Evolutionary conservation across 257 asterid genomes (phyloP).

Genomic region (Primulina eburnea): DNA sequence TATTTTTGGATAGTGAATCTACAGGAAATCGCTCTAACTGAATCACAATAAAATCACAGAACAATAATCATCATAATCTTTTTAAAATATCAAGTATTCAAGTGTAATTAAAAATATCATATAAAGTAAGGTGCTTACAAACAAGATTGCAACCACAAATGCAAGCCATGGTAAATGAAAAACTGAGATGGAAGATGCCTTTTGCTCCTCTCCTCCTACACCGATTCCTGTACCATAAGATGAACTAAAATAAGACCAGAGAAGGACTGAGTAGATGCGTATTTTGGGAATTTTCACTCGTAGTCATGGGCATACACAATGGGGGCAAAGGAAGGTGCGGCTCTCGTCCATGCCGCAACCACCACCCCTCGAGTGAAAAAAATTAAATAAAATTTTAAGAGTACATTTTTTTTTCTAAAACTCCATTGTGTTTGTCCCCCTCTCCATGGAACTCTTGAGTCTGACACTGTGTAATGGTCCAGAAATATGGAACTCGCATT

Average conservation of each 20-base stretch:
- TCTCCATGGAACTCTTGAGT: background rate
- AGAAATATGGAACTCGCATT: background rate
- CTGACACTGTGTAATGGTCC: background rate
- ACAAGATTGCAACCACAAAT: conserved; percentile 75
- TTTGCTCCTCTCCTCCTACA: conserved; percentile 98
- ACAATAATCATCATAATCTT: background rate
- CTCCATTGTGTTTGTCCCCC: background rate
- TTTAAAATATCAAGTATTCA: too few species aligned
- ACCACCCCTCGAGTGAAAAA: background rate
- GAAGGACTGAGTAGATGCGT: background rate
- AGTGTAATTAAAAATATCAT: background rate
- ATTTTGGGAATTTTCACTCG: background rate
- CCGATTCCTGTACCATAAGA: conserved; percentile 68
- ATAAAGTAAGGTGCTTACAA: conserved; percentile 83
- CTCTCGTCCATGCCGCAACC: background rate
- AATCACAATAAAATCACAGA: background rate
- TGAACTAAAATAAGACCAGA: conserved; percentile 7
- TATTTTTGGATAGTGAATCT: background rate
- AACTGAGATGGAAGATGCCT: conserved; percentile 58
- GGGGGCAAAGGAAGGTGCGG: background rate
- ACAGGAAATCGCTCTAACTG: background rate
- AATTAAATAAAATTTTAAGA: too few species aligned
- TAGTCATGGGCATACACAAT: background rate
- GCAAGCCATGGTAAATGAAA: conserved; percentile 82
- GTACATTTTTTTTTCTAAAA: background rate